Evolutionary conservation across 1,284 basidiomycete species (phyloP).

Genomic region (Trichosporon sp.): DNA sequence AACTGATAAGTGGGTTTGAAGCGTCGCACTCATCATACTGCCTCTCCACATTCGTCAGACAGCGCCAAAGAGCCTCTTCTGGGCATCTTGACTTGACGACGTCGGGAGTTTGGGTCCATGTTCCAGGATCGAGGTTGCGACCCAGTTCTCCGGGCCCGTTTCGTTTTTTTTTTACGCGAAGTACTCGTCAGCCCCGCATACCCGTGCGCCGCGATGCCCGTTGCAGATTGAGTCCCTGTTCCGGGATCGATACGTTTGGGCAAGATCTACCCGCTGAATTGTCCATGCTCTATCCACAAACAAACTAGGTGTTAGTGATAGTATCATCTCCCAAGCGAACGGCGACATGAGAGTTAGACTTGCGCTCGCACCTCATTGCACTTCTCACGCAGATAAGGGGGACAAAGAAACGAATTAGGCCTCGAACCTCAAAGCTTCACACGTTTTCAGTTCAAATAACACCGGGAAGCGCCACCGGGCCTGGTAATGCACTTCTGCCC

Average conservation of each 20-base stretch:
- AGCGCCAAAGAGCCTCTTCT: background rate
- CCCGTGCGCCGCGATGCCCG: background rate
- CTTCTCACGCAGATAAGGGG: background rate
- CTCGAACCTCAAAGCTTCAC: background rate
- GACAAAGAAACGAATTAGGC: background rate
- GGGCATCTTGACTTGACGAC: background rate
- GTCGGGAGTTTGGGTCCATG: background rate
- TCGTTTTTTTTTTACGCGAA: background rate
- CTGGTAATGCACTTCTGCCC: background rate
- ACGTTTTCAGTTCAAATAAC: background rate
- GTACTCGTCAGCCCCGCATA: background rate
- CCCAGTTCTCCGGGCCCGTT: background rate
- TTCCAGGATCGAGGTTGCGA: background rate
- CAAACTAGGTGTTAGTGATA: no score
- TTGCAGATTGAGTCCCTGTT: background rate
- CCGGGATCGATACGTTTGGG: background rate
- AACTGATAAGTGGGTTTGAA: background rate
- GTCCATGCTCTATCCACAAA: background rate
- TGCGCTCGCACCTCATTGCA: background rate
- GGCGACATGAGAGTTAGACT: no score
- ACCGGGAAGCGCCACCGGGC: background rate
- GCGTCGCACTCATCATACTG: background rate
- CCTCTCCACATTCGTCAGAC: background rate
- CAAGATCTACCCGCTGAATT: background rate
- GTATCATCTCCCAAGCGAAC: no score